phyloP scores from a whole-genome alignment of 139 green algal genomes.

The Desmodesmus armatus region DNA sequence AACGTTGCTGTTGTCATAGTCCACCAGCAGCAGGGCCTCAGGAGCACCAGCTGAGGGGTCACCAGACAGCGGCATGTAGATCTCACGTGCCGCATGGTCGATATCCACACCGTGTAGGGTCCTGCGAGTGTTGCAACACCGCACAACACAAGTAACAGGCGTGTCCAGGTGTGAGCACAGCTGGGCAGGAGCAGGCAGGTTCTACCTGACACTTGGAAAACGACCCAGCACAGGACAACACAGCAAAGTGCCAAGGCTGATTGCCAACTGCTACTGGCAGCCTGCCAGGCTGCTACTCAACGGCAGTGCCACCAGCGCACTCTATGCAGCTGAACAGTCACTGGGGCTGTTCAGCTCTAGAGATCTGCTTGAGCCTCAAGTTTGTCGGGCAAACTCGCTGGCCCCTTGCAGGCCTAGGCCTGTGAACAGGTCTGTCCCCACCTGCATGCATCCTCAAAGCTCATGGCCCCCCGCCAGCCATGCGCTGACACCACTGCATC shows the following conservation, averaged over 20 bases:
- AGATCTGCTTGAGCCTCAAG: not conserved
- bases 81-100: constrained; percentile 22
- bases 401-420: not conserved
- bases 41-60: not conserved
- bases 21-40: constrained; percentile 37
- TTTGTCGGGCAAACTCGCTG: not conserved
- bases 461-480: constrained; percentile 24
- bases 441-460: constrained; percentile 19
- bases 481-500: constrained; percentile 19
- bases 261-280: not conserved
- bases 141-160: not conserved
- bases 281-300: not conserved
- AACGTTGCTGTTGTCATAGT: constrained; percentile 35
- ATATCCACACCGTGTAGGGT: constrained; percentile 11
- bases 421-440: not conserved
- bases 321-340: not conserved
- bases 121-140: too few relatives aligned
- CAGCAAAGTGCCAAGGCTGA: not conserved
- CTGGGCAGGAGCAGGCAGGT: not conserved
- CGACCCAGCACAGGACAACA: not conserved
- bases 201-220: not conserved
- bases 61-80: constrained; percentile 18
- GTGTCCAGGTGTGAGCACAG: not conserved
- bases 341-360: not conserved
- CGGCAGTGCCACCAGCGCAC: not conserved